Evolutionary conservation across 305 asterid genomes (phyloP).

Genomic region (Fraxinus greggii): DNA sequence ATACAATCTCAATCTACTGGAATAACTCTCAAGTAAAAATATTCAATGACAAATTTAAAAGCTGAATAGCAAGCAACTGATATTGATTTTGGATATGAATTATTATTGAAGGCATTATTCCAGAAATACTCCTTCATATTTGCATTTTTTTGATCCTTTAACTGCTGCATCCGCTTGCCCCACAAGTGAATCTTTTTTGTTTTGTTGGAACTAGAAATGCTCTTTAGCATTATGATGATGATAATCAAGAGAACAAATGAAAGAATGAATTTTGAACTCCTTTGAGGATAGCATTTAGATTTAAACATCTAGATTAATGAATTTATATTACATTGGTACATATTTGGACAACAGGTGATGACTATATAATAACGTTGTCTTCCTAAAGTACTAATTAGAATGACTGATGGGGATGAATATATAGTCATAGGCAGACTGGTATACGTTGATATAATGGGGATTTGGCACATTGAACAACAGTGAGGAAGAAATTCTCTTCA

Average conservation of each 20-base stretch:
- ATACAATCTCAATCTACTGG: background rate
- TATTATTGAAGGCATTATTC: background rate
- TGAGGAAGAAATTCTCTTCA: conserved; percentile 42
- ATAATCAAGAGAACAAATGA: background rate
- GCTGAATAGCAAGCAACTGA: background rate
- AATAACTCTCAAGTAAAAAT: background rate
- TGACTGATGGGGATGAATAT: conserved; percentile 3
- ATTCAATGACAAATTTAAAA: background rate
- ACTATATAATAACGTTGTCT: conserved; percentile 3
- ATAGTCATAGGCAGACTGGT: conserved; percentile 30
- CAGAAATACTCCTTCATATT: background rate
- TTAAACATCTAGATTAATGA: background rate
- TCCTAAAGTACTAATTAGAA: conserved; percentile 10
- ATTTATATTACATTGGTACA: background rate
- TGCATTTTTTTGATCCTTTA: background rate
- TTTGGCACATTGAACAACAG: conserved; percentile 38
- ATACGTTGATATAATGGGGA: conserved; percentile 29
- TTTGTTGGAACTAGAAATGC: background rate
- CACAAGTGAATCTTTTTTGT: background rate
- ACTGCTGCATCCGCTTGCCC: background rate
- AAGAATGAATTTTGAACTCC: background rate
- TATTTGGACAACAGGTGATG: conserved; percentile 17
- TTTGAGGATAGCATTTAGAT: background rate
- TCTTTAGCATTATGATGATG: background rate
- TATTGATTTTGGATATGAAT: background rate